Evolutionary conservation across 2,329 filamentous ascomycete genomes (phyloP).

Genomic region (Hymenoscyphus occultus): DNA sequence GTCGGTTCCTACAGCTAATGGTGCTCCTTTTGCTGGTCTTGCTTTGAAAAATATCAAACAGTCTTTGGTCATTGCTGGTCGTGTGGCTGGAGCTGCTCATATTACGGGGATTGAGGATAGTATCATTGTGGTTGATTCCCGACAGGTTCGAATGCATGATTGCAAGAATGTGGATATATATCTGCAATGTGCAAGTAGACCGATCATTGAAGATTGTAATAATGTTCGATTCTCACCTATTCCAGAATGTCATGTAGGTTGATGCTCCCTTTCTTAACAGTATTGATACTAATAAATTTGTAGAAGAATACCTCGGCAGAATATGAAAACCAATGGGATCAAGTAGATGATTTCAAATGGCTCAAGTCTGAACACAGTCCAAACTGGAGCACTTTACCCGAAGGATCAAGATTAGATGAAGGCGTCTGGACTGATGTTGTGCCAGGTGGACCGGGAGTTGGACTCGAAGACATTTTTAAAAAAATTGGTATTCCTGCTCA

Average conservation of each 20-base stretch:
- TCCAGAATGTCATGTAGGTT: constrained; percentile 65
- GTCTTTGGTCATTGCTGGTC: constrained; percentile 74
- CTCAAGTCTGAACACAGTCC: constrained; percentile 81
- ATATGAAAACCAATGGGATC: constrained; percentile 70
- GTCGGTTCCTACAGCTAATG: constrained; percentile 60
- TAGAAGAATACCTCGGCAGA: constrained; percentile 31
- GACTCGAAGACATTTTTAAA: constrained; percentile 63
- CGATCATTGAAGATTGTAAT: constrained; percentile 89
- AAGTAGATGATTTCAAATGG: constrained; percentile 98
- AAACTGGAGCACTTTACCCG: constrained; percentile 74
- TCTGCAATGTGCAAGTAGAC: constrained; percentile 74
- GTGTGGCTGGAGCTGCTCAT: constrained; percentile 76
- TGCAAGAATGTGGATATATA: constrained; percentile 81
- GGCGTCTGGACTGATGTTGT: constrained; percentile 68
- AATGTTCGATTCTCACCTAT: constrained; percentile 76
- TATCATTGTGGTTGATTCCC: constrained; percentile 72
- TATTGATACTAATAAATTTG: constrained; percentile 14
- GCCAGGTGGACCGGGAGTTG: constrained; percentile 58
- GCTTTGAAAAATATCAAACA: constrained; percentile 66
- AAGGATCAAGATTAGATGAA: constrained; percentile 56
- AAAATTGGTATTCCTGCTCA: constrained; percentile 41
- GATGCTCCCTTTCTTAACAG: not conserved
- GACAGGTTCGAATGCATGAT: constrained; percentile 93
- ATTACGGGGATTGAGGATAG: constrained; percentile 72
- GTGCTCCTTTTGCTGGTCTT: constrained; percentile 66